These are phyloP conservation scores for Tinospora cordifolia DNA, from an alignment of 164 flowering plant genomes.

Conservation along the genomic window DNA sequence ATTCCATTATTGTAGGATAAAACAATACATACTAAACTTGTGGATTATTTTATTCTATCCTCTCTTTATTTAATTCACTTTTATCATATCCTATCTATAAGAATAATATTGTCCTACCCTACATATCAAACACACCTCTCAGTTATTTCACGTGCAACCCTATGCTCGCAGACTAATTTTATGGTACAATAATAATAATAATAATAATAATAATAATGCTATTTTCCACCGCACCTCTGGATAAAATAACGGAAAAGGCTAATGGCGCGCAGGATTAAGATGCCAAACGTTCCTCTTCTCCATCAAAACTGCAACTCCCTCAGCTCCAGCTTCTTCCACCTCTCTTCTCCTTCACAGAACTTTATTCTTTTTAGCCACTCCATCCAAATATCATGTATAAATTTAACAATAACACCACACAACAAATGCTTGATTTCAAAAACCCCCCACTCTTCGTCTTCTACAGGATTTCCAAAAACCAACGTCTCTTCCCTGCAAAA, in stretches of 20 bases:
- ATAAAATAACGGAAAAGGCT: neutral
- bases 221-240: neutral
- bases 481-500: slow-evolving; percentile 8
- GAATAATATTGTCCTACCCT: too few relatives aligned
- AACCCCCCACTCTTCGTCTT: slow-evolving; percentile 7
- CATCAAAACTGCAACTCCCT: slow-evolving; percentile 20
- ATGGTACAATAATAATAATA: too few relatives aligned
- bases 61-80: too few relatives aligned
- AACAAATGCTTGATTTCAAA: slow-evolving; percentile 10
- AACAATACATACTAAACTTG: too few relatives aligned
- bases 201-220: too few relatives aligned
- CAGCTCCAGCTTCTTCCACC: neutral
- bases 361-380: slow-evolving; percentile 1
- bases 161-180: too few relatives aligned
- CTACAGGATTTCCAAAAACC: slow-evolving; percentile 8
- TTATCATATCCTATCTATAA: too few relatives aligned
- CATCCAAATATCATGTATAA: neutral
- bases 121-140: too few relatives aligned
- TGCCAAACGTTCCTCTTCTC: slow-evolving; percentile 20
- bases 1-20: too few relatives aligned
- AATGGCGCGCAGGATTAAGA: slow-evolving; percentile 23
- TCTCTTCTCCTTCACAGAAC: slow-evolving; percentile 4
- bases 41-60: too few relatives aligned
- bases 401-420: neutral
- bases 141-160: too few relatives aligned